Evolutionary conservation across 257 asterid species (phyloP).

Genomic region (Plantago elongata): DNA sequence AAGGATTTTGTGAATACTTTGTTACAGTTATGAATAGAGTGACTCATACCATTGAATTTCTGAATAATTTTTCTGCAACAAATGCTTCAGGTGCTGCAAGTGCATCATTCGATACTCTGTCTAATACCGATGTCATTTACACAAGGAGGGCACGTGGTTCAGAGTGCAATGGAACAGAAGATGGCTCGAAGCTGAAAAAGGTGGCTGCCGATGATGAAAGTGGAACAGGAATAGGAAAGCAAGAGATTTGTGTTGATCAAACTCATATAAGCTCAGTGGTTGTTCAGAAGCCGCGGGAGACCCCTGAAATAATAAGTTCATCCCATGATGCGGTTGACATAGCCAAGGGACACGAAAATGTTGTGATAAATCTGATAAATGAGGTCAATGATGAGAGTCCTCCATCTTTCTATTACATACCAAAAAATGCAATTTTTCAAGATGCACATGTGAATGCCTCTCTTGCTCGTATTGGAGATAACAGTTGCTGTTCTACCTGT

Average conservation of each 20-base stretch:
- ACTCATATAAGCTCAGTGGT: constrained; percentile 35
- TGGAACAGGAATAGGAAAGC: constrained; percentile 23
- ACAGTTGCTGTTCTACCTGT: constrained; percentile 59
- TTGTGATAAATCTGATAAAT: constrained; percentile 55
- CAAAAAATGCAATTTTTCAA: constrained; percentile 63
- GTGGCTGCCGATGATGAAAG: constrained; percentile 26
- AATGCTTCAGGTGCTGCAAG: constrained; percentile 21
- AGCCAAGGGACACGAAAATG: constrained; percentile 78
- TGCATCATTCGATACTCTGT: constrained; percentile 27
- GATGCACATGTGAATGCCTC: constrained; percentile 60
- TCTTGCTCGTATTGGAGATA: constrained; percentile 70
- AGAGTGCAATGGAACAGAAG: constrained; percentile 29
- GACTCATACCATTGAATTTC: constrained; percentile 12
- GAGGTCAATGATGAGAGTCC: constrained; percentile 50
- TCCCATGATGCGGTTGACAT: constrained; percentile 47
- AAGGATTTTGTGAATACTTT: not conserved
- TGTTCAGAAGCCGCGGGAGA: not conserved
- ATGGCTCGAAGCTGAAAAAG: constrained; percentile 25
- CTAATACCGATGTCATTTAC: constrained; percentile 25
- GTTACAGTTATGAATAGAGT: constrained; percentile 21
- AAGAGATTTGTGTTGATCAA: constrained; percentile 30
- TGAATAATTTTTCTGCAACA: constrained; percentile 11
- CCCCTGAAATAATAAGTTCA: constrained; percentile 31
- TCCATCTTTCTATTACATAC: constrained; percentile 76
- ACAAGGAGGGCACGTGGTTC: constrained; percentile 20